A percentile compares a stretch with the other conserved stretches of the same genome.
These are phyloP conservation scores for Globisporangium heterothallicum DNA, from an alignment of 352 stramenopile species.

Conservation along the genomic window DNA sequence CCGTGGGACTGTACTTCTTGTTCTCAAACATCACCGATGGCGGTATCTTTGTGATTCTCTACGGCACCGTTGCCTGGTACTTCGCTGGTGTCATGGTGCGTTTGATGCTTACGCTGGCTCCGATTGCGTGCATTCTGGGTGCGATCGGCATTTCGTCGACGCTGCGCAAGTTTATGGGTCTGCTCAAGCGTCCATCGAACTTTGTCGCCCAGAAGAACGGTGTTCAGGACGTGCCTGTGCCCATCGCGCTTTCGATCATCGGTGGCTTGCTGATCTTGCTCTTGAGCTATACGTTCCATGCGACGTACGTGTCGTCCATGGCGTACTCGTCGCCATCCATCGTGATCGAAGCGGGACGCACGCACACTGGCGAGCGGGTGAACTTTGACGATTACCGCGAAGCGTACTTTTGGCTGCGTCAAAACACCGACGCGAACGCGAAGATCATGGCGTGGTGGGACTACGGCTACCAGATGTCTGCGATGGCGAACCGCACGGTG, in stretches of 20 bases:
- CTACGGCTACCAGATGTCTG: slow-evolving; percentile 91
- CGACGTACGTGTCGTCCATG: slow-evolving; percentile 86
- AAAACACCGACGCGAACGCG: slow-evolving; percentile 86
- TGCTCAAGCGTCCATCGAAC: slow-evolving; percentile 51
- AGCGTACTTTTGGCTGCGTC: slow-evolving; percentile 86
- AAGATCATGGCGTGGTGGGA: slow-evolving; percentile 91
- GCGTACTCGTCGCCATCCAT: slow-evolving; percentile 91
- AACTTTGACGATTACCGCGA: slow-evolving; percentile 98
- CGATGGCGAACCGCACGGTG: slow-evolving; percentile 87
- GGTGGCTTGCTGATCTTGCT: slow-evolving; percentile 63
- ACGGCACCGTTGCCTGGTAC: slow-evolving; percentile 90
- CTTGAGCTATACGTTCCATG: slow-evolving; percentile 86
- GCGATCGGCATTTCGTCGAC: slow-evolving; percentile 81
- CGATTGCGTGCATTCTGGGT: slow-evolving; percentile 90
- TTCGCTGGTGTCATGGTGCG: slow-evolving; percentile 92
- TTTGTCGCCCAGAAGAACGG: slow-evolving; percentile 46
- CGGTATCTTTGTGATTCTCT: slow-evolving; percentile 91
- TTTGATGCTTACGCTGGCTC: slow-evolving; percentile 89
- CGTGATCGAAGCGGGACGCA: slow-evolving; percentile 84
- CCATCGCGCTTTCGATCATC: slow-evolving; percentile 51
- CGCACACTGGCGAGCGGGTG: slow-evolving; percentile 64
- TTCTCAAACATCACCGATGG: slow-evolving; percentile 88
- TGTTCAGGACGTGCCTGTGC: slow-evolving; percentile 57
- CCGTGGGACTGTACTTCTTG: slow-evolving; percentile 88
- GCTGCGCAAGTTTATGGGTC: slow-evolving; percentile 73